phyloP scores from a whole-genome alignment of 1,284 basidiomycete genomes.

The Peniophora sp. region DNA sequence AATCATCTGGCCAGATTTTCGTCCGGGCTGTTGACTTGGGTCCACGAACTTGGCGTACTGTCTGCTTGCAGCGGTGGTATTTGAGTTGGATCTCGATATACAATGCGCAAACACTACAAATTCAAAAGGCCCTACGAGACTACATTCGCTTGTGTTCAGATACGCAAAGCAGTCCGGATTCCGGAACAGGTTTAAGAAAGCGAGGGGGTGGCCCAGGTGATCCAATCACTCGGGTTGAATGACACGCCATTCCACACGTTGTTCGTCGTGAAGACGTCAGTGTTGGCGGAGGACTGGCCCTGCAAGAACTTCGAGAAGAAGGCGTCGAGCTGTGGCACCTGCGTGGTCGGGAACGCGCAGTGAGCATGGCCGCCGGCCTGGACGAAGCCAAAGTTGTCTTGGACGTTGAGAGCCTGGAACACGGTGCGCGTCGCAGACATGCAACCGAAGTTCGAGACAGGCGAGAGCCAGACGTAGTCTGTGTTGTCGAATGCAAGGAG shows the following conservation, averaged over 20 bases:
- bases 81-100: too few species aligned
- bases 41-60: too few species aligned
- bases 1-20: too few species aligned
- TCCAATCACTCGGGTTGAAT: conserved; percentile 34
- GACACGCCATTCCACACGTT: conserved; percentile 30
- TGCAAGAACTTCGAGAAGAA: conserved; percentile 48
- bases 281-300: conserved; percentile 31
- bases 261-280: conserved; percentile 36
- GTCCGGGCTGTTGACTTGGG: too few species aligned
- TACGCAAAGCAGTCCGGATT: too few species aligned
- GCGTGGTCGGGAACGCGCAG: conserved; percentile 38
- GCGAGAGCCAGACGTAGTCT: conserved; percentile 42
- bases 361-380: conserved; percentile 45
- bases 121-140: too few species aligned
- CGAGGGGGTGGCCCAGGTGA: conserved; percentile 39
- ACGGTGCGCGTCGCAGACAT: conserved; percentile 39
- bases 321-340: conserved; percentile 34
- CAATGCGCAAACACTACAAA: too few species aligned
- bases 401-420: conserved; percentile 36
- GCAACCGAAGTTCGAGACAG: conserved; percentile 37
- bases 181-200: conserved; percentile 12
- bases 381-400: conserved; percentile 39
- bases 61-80: too few species aligned
- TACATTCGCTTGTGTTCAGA: too few species aligned
- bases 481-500: conserved; percentile 45